Base-by-base conservation (phyloP, 768 basidiomycete genomes). In the Calocybe cyanea region DNA sequence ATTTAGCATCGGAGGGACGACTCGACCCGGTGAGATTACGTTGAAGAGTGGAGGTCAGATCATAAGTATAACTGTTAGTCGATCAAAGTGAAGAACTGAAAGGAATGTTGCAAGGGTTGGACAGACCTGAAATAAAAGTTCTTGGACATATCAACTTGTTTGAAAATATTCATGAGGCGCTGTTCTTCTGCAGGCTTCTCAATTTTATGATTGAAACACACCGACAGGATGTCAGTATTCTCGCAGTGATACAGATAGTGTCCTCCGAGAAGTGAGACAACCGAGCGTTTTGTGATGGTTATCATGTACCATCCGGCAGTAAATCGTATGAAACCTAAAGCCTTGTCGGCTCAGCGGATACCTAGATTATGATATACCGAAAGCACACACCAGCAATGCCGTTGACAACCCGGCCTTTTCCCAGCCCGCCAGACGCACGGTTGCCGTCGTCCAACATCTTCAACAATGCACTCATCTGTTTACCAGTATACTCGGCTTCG, bases 41-140 rank as follows among this genome's bases (percentile, higher is more conserved):
- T 66, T 99, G 96, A 0, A 99, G 73, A 0, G 92, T 92, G n/a
- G 91, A 94, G 2, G 95, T 96, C 18, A 98, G 70, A 61, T 98
- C 95, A 66, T 99, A 99, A 0, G 94, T 92, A 61, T 97, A 93
- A 54, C 93, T 95, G 52, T 28, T 28, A 28, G 11, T 25, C 4
- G 34, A 2, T 49, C 35, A 57, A 7, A 45, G 24, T 2, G 4
- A 15, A 25, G 18, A 8, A n/a, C 14, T 35, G 45, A 24, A 10
- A 2, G 4, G 31, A 25, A 28, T 25, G 43, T 28, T 21, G 47
- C 61, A n/a, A n/a, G n/a, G n/a, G n/a, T n/a, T n/a, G n/a, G n/a
- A n/a, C n/a, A 28, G 52, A 91, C 91, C 90, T 93, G 67, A 97
- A 97, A 68, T 97, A 99, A 63, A 98, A 98, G 69, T 98, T 97